These are phyloP conservation scores for Aspergillus biplanus DNA, from an alignment of 495 filamentous ascomycete species.

Conservation along the genomic window DNA sequence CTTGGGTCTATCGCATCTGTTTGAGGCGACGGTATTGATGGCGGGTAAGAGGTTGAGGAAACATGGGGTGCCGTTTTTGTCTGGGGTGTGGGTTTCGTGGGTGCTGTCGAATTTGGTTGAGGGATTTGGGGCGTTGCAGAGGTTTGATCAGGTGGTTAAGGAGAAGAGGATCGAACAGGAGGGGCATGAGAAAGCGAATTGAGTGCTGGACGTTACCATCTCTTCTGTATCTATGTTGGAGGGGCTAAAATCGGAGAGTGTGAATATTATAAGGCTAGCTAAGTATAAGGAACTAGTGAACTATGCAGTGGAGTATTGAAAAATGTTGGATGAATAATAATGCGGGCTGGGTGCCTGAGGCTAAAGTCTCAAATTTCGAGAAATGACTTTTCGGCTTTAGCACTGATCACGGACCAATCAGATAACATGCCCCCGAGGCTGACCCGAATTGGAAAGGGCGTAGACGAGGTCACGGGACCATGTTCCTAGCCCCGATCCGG, in stretches of 20 bases:
- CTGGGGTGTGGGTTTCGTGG: constrained; percentile 66
- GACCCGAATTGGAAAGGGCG: constrained; percentile 16
- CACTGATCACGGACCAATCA: background rate
- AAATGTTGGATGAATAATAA: too few relatives aligned
- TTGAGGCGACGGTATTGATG: constrained; percentile 59
- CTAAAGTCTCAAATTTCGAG: background rate
- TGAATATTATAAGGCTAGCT: too few relatives aligned
- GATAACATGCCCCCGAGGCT: background rate
- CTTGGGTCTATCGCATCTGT: constrained; percentile 56
- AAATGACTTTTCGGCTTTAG: too few relatives aligned
- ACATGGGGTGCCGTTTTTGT: constrained; percentile 57
- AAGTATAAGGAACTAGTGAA: too few relatives aligned
- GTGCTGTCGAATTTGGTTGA: constrained; percentile 60
- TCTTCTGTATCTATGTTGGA: too few relatives aligned
- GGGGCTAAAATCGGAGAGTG: too few relatives aligned
- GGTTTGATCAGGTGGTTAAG: constrained; percentile 60
- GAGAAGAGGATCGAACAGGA: constrained; percentile 52
- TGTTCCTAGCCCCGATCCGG: constrained; percentile 20
- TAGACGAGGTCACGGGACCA: constrained; percentile 22
- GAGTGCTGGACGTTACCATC: too few relatives aligned
- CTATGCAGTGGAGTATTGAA: too few relatives aligned
- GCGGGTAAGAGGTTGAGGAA: constrained; percentile 52
- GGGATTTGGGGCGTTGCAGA: constrained; percentile 54
- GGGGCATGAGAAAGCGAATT: constrained; percentile 26
- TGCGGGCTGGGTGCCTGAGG: too few relatives aligned